A percentile compares a stretch with the other conserved stretches of the same genome.
These are phyloP conservation scores for Lumnitzera racemosa DNA, from an alignment of 345 rosid species.

Conservation along the genomic window DNA sequence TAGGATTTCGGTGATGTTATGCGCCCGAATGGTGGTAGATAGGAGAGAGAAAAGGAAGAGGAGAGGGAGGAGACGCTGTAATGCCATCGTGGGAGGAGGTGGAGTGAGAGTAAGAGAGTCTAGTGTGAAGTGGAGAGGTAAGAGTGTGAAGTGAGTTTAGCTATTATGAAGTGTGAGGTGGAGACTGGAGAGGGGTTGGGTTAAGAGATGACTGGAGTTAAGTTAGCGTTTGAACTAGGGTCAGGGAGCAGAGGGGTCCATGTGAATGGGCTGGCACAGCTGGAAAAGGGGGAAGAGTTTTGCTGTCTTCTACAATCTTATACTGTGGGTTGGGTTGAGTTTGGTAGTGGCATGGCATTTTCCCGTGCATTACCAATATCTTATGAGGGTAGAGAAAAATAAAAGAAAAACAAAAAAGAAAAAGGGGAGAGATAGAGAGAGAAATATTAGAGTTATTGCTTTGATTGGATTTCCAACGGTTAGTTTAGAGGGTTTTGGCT, in stretches of 20 bases:
- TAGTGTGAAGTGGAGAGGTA: neutral
- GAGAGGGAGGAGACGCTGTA: conserved; percentile 17
- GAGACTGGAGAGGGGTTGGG: neutral
- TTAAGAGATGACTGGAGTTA: conserved; percentile 8
- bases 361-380: too few species aligned
- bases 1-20: conserved; percentile 78
- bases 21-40: conserved; percentile 25
- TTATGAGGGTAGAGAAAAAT: too few species aligned
- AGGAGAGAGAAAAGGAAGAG: conserved; percentile 23
- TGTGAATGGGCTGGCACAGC: conserved; percentile 5
- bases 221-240: conserved; percentile 12
- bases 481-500: too few species aligned
- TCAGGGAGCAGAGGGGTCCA: conserved; percentile 3
- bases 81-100: conserved; percentile 22
- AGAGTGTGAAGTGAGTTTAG: neutral
- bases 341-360: too few species aligned
- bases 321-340: too few species aligned
- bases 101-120: conserved; percentile 8
- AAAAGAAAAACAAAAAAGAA: too few species aligned
- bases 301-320: neutral
- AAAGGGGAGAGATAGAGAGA: too few species aligned
- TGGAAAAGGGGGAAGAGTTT: neutral
- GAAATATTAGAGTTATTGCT: too few species aligned
- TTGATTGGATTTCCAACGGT: too few species aligned
- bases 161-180: too few species aligned